phyloP scores from a whole-genome alignment of 257 asterid genomes.

The Marsdenia floribunda region DNA sequence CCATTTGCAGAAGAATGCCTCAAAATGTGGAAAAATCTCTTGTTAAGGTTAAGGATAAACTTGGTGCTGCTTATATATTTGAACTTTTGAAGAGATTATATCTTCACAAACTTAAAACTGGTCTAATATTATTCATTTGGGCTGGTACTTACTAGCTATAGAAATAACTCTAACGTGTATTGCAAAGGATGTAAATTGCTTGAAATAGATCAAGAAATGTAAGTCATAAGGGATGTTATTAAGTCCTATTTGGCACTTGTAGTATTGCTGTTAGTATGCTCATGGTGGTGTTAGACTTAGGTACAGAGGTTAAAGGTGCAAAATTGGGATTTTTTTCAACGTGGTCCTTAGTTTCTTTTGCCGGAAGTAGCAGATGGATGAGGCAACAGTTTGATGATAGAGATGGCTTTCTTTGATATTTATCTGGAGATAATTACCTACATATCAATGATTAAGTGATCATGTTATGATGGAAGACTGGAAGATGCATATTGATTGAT shows the following conservation, averaged over 20 bases:
- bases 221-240: conserved; percentile 37
- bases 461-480: conserved; percentile 58
- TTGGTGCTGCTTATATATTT: conserved; percentile 44
- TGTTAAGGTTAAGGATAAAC: conserved; percentile 35
- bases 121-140: conserved; percentile 82
- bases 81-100: conserved; percentile 52
- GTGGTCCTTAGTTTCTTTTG: conserved; percentile 62
- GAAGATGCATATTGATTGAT: conserved; percentile 54
- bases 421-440: conserved; percentile 68
- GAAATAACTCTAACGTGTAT: conserved; percentile 51
- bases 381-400: conserved; percentile 58
- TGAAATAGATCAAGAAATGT: conserved; percentile 40
- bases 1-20: conserved; percentile 39
- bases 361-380: conserved; percentile 44
- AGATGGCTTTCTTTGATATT: conserved; percentile 65
- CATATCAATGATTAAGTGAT: conserved; percentile 48
- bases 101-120: conserved; percentile 49
- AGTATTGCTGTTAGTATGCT: conserved; percentile 50
- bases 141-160: conserved; percentile 65
- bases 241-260: conserved; percentile 50
- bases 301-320: conserved; percentile 68
- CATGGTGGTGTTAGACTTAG: conserved; percentile 60
- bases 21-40: conserved; percentile 46
- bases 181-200: conserved; percentile 55
- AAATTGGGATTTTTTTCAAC: conserved; percentile 60